Evolutionary conservation across 805 yeast species (phyloP).

Genomic region (Pichia membranifaciens): DNA sequence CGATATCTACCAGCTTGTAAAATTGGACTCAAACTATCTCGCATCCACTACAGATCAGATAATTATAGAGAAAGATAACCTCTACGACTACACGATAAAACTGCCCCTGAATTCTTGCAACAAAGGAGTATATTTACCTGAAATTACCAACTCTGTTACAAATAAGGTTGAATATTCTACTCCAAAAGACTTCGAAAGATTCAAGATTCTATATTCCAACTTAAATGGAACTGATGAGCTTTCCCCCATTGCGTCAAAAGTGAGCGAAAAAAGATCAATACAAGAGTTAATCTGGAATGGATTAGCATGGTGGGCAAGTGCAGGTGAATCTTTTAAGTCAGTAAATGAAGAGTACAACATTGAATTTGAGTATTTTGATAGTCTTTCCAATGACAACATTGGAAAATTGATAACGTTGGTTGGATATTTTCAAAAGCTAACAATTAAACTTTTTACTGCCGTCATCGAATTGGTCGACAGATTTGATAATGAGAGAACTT

Average conservation of each 20-base stretch:
- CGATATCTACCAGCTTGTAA: conserved; percentile 40
- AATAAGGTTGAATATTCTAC: conserved; percentile 24
- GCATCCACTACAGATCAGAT: conserved; percentile 67
- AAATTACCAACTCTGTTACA: conserved; percentile 14
- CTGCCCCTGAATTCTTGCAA: conserved; percentile 16
- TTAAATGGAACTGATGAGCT: conserved; percentile 7
- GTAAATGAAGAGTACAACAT: conserved; percentile 34
- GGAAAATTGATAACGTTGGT: conserved; percentile 31
- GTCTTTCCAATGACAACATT: conserved; percentile 19
- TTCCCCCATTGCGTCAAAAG: conserved; percentile 19
- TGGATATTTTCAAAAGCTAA: conserved; percentile 48
- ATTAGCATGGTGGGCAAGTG: conserved; percentile 82
- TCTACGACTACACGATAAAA: conserved; percentile 44
- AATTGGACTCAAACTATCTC: conserved; percentile 35
- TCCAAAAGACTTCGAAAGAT: conserved; percentile 34
- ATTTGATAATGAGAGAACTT: conserved; percentile 23
- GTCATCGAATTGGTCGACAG: conserved; percentile 31
- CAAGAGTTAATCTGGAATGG: conserved; percentile 61
- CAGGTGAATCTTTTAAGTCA: conserved; percentile 54
- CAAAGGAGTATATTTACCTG: conserved; percentile 18
- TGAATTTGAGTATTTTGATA: conserved; percentile 29
- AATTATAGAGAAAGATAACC: conserved; percentile 43
- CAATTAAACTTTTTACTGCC: conserved; percentile 37
- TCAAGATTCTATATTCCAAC: conserved; percentile 25
- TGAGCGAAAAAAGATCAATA: conserved; percentile 44